phyloP scores from a whole-genome alignment of 2,329 filamentous ascomycete species.

The Penicillium sp. region DNA sequence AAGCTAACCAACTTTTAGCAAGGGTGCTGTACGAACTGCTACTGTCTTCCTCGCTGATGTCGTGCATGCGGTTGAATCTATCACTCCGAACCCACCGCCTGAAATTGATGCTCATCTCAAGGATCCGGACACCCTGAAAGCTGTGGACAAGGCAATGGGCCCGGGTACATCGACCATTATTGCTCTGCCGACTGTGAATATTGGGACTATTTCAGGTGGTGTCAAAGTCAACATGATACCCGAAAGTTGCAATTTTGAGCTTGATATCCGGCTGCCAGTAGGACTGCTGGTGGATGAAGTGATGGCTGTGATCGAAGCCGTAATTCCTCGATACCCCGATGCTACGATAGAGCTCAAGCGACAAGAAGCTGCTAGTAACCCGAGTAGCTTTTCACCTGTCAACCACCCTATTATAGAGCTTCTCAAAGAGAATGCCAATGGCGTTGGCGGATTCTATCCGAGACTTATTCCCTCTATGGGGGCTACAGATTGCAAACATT shows the following conservation, averaged over 20 bases:
- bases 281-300: conserved; percentile 28
- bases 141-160: conserved; percentile 5
- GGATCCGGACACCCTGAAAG: conserved; percentile 1
- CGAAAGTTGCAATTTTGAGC: conserved; percentile 38
- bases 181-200: conserved; percentile 42
- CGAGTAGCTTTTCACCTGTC: conserved; percentile 3
- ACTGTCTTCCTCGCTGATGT: not conserved
- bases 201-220: conserved; percentile 44
- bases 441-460: conserved; percentile 14
- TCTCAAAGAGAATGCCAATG: conserved; percentile 1
- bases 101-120: conserved; percentile 1
- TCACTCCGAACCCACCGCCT: conserved; percentile 3
- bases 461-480: conserved; percentile 40
- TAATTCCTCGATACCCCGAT: conserved; percentile 1
- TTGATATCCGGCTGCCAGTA: conserved; percentile 44
- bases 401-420: not conserved
- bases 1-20: not conserved
- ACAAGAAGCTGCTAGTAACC: conserved; percentile 8
- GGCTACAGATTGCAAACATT: conserved; percentile 46
- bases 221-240: conserved; percentile 48
- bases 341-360: conserved; percentile 2
- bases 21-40: conserved; percentile 1
- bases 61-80: conserved; percentile 1
- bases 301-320: not conserved
- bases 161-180: conserved; percentile 36